Conservation (phyloP, 257 asterid species). For the Rauvolfia tetraphylla region DNA sequence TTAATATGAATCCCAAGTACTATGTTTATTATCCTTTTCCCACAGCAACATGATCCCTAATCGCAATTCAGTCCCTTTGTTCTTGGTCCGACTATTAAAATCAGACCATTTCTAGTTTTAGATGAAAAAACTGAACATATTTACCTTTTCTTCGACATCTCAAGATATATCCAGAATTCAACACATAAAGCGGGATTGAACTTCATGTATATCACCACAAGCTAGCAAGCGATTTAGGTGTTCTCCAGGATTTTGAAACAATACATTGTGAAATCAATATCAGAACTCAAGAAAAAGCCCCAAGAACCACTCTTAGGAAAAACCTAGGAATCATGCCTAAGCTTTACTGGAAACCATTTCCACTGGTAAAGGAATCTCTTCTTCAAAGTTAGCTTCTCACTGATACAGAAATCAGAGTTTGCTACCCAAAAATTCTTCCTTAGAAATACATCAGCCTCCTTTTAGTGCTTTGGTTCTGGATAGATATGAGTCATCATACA, state of each 20-base stretch:
- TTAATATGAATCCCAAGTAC: not conserved
- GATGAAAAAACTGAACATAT: not conserved
- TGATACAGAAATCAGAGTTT: not conserved
- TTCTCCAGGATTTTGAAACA: not conserved
- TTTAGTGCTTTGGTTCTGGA: not conserved
- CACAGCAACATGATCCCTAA: not conserved
- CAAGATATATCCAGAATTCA: not conserved
- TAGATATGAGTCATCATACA: not conserved
- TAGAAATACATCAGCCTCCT: not conserved
- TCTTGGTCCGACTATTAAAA: not conserved
- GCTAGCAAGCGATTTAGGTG: not conserved
- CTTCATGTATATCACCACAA: not conserved
- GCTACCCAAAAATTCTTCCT: not conserved
- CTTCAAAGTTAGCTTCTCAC: not conserved
- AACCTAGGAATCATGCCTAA: not conserved
- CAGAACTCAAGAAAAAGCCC: not conserved
- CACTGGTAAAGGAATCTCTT: not conserved
- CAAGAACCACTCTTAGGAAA: not conserved
- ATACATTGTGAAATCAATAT: not conserved
- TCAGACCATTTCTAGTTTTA: not conserved
- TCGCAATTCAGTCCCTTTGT: not conserved
- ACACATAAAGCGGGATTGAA: not conserved
- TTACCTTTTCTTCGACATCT: not conserved
- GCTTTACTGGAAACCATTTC: not conserved
- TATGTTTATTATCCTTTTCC: not conserved